Conservation (phyloP, 352 stramenopile species). For the Phytophthora pistaciae region DNA sequence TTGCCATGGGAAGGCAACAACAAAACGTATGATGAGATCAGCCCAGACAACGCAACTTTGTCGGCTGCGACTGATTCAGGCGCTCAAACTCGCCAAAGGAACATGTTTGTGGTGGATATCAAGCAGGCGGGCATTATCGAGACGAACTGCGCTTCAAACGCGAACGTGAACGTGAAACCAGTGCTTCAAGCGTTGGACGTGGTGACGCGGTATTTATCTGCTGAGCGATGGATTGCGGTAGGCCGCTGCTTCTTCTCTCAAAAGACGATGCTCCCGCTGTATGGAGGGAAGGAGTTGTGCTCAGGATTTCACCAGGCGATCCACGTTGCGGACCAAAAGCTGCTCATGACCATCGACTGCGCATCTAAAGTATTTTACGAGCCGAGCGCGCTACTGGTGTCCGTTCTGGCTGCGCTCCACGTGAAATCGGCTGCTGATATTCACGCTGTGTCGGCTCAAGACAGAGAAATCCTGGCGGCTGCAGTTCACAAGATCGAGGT, state of each 20-base stretch:
- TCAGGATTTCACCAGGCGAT: conserved; percentile 82
- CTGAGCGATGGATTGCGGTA: conserved; percentile 60
- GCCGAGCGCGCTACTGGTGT: too few relatives aligned
- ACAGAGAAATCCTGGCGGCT: too few relatives aligned
- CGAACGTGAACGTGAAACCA: conserved; percentile 60
- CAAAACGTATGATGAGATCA: too few relatives aligned
- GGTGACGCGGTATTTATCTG: conserved; percentile 57
- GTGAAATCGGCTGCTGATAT: too few relatives aligned
- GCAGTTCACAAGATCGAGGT: too few relatives aligned
- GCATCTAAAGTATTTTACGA: too few relatives aligned
- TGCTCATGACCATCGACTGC: too few relatives aligned
- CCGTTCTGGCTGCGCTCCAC: too few relatives aligned
- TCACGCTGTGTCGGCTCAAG: too few relatives aligned
- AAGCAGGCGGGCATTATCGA: conserved; percentile 64
- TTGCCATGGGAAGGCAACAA: too few relatives aligned
- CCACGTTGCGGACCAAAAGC: background rate
- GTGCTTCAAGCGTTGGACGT: conserved; percentile 75
- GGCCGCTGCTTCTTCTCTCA: conserved; percentile 76
- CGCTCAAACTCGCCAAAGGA: conserved; percentile 2
- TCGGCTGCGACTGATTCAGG: too few relatives aligned
- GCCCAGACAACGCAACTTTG: too few relatives aligned
- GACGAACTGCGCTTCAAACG: conserved; percentile 46
- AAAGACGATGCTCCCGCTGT: conserved; percentile 59
- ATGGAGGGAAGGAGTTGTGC: conserved; percentile 69
- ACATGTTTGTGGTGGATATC: conserved; percentile 71